Percentiles rank a stretch among this genome's conserved stretches.
These are phyloP conservation scores for Macrocybe gigantea DNA, from an alignment of 768 basidiomycete species.

Conservation along the genomic window DNA sequence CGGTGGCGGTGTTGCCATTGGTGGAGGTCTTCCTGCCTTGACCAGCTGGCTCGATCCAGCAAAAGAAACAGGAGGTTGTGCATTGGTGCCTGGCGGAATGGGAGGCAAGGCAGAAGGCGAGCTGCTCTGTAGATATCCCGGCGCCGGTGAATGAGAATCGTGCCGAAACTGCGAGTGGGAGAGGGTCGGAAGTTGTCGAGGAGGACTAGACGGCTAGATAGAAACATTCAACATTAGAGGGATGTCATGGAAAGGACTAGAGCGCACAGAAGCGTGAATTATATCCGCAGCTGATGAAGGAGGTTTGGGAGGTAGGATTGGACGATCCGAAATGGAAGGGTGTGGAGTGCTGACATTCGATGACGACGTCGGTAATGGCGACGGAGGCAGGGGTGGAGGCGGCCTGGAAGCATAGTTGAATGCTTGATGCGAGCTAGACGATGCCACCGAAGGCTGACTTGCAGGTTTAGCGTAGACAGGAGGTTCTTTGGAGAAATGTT, in stretches of 20 bases:
- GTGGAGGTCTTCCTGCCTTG: too few relatives aligned
- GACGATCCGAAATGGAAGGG: slow-evolving; percentile 16
- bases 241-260: slow-evolving; percentile 3
- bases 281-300: slow-evolving; percentile 3
- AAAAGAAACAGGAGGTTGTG: too few relatives aligned
- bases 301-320: slow-evolving; percentile 30
- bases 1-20: background rate
- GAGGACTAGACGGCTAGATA: background rate
- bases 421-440: slow-evolving; percentile 8
- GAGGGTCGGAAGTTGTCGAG: slow-evolving; percentile 10
- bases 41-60: too few relatives aligned
- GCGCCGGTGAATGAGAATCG: background rate
- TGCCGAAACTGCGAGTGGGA: slow-evolving; percentile 5
- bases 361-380: slow-evolving; percentile 14
- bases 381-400: slow-evolving; percentile 21
- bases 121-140: too few relatives aligned
- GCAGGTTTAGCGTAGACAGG: slow-evolving; percentile 87
- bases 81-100: too few relatives aligned
- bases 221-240: too few relatives aligned
- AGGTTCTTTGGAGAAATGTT: slow-evolving; percentile 78
- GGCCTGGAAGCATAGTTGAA: slow-evolving; percentile 24
- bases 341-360: background rate
- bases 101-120: too few relatives aligned
- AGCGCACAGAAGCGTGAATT: slow-evolving; percentile 1
- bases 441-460: slow-evolving; percentile 13